Evolutionary conservation across 352 stramenopile species (phyloP).

Genomic region (Phytophthora nicotianae): DNA sequence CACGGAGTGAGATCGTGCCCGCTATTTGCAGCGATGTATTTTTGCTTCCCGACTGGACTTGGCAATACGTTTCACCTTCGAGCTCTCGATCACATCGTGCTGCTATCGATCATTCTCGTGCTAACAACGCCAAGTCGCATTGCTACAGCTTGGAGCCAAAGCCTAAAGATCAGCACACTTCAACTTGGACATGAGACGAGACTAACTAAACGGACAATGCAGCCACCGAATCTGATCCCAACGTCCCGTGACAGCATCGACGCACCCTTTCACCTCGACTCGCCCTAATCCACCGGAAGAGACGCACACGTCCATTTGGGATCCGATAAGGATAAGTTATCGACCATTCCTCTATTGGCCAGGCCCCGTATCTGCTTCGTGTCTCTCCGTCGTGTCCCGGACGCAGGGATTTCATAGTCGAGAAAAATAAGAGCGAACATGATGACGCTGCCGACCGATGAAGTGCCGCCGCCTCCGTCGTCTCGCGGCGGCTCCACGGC

Average conservation of each 20-base stretch:
- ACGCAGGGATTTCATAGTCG: neutral
- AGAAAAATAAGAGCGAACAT: constrained; percentile 16
- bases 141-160: neutral
- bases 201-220: neutral
- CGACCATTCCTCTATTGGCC: neutral
- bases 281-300: constrained; percentile 27
- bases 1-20: neutral
- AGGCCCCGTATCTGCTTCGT: neutral
- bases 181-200: constrained; percentile 26
- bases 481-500: constrained; percentile 22
- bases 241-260: constrained; percentile 15
- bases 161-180: neutral
- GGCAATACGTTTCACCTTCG: neutral
- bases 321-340: too few relatives aligned
- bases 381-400: constrained; percentile 16
- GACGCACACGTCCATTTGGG: constrained; percentile 7
- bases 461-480: constrained; percentile 30
- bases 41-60: neutral
- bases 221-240: constrained; percentile 14
- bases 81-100: neutral
- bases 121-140: neutral
- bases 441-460: constrained; percentile 37
- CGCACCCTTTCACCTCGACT: constrained; percentile 5
- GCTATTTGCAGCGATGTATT: neutral
- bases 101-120: neutral